These are phyloP conservation scores for Stagonosporopsis rhizophila DNA, from an alignment of 2,329 filamentous ascomycete species.

Conservation along the genomic window DNA sequence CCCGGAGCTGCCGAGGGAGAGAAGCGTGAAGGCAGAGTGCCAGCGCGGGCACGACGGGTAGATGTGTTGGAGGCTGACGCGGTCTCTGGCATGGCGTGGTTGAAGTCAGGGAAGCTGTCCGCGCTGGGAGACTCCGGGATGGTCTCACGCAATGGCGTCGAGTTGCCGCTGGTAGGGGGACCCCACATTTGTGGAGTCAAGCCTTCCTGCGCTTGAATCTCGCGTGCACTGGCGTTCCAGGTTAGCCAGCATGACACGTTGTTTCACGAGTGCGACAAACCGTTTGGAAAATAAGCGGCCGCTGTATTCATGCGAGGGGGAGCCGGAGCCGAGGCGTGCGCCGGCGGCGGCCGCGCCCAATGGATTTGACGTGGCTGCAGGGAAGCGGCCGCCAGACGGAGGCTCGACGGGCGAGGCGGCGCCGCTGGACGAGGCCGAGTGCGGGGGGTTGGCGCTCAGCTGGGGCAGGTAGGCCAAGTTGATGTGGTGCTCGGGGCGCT, in stretches of 20 bases:
- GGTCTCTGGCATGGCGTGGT: constrained; percentile 72
- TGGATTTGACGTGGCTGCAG: constrained; percentile 70
- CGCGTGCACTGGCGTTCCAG: constrained; percentile 72
- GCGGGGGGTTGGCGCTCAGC: constrained; percentile 69
- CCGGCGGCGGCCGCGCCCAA: constrained; percentile 60
- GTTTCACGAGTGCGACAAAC: constrained; percentile 63
- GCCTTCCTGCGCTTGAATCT: constrained; percentile 97
- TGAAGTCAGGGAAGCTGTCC: constrained; percentile 92
- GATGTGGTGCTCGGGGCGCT: constrained; percentile 80
- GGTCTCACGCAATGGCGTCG: constrained; percentile 93
- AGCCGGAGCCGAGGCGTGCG: constrained; percentile 84
- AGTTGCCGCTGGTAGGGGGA: constrained; percentile 94
- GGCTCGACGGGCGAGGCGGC: constrained; percentile 82
- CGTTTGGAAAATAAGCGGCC: constrained; percentile 88
- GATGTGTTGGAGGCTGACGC: constrained; percentile 64
- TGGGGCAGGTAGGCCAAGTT: constrained; percentile 81
- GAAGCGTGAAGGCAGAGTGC: constrained; percentile 95
- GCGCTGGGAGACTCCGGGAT: constrained; percentile 93
- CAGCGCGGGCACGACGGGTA: constrained; percentile 83
- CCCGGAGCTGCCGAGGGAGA: constrained; percentile 74
- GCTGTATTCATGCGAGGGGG: constrained; percentile 89
- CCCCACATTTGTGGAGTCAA: constrained; percentile 81
- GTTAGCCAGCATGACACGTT: constrained; percentile 39
- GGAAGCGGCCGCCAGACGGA: constrained; percentile 72
- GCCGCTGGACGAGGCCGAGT: constrained; percentile 80